A percentile compares a stretch with the other conserved stretches of the same genome.
Conservation (phyloP, 2,329 filamentous ascomycete species). For the Neonectria faginata region DNA sequence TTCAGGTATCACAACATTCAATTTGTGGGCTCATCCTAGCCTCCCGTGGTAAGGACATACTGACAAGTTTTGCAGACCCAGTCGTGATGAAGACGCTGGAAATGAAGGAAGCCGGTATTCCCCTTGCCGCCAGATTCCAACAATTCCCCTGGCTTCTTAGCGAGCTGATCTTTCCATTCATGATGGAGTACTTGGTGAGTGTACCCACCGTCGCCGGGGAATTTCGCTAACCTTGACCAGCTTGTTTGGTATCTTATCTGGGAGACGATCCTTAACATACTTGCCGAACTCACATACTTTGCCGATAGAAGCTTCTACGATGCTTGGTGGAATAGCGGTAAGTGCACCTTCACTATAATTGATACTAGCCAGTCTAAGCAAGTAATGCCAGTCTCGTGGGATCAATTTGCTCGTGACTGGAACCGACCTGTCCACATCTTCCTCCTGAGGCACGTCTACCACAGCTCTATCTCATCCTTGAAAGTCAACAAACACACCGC, state of each 20-base stretch:
- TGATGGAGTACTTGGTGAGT: slow-evolving; percentile 77
- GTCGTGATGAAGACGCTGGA: slow-evolving; percentile 74
- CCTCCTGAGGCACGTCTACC: slow-evolving; percentile 81
- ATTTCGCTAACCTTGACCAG: slow-evolving; percentile 37
- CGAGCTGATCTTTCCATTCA: slow-evolving; percentile 81
- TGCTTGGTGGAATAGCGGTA: slow-evolving; percentile 72
- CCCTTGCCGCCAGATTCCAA: slow-evolving; percentile 69
- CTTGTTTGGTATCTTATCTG: slow-evolving; percentile 86
- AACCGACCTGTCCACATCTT: slow-evolving; percentile 83
- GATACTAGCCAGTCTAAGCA: slow-evolving; percentile 5
- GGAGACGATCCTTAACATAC: slow-evolving; percentile 79
- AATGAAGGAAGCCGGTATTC: slow-evolving; percentile 75
- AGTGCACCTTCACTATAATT: background rate
- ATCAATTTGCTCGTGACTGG: slow-evolving; percentile 85
- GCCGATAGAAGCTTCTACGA: slow-evolving; percentile 80
- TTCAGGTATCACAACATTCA: slow-evolving; percentile 79
- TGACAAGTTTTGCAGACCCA: slow-evolving; percentile 61
- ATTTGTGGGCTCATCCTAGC: slow-evolving; percentile 62
- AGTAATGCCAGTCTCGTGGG: slow-evolving; percentile 67
- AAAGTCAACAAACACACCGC: slow-evolving; percentile 77
- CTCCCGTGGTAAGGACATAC: background rate
- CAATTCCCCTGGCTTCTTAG: slow-evolving; percentile 81
- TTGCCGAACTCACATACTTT: slow-evolving; percentile 81
- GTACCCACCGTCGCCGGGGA: background rate
- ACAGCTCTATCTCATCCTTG: slow-evolving; percentile 79